Conservation (phyloP, 1,284 basidiomycete genomes). For the Anthracocystis panici-leucophaei region DNA sequence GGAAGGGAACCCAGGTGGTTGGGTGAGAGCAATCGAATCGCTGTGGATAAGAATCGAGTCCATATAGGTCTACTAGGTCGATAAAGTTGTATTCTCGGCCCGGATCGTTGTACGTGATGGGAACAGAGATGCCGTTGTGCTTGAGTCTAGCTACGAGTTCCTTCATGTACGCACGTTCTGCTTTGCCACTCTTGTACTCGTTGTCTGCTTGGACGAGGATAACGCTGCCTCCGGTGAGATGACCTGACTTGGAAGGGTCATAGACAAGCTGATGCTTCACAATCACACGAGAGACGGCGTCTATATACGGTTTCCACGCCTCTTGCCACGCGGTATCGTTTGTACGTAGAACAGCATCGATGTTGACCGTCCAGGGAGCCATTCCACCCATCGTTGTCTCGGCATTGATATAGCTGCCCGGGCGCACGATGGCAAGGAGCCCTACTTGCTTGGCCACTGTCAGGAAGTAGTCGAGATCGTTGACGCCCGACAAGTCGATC, state of each 20-base stretch:
- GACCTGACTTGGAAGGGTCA: conserved; percentile 44
- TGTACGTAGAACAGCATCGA: conserved; percentile 77
- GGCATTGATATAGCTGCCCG: conserved; percentile 76
- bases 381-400: conserved; percentile 82
- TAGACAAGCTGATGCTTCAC: conserved; percentile 76
- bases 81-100: conserved; percentile 56
- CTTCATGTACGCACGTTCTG: conserved; percentile 60
- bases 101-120: conserved; percentile 55
- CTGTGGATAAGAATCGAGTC: conserved; percentile 76
- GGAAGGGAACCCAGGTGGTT: conserved; percentile 73
- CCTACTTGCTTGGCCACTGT: conserved; percentile 74
- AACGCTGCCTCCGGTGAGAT: conserved; percentile 44
- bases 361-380: conserved; percentile 79
- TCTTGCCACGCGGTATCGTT: conserved; percentile 78
- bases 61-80: conserved; percentile 74
- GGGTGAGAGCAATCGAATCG: conserved; percentile 80
- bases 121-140: conserved; percentile 45
- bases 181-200: conserved; percentile 64
- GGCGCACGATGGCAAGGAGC: conserved; percentile 77
- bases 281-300: conserved; percentile 76
- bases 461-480: conserved; percentile 79
- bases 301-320: conserved; percentile 79
- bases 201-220: conserved; percentile 61
- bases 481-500: conserved; percentile 78
- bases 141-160: conserved; percentile 46